phyloP scores from a whole-genome alignment of 371 early-diverging fungal species.

The Mortierella sp. region DNA sequence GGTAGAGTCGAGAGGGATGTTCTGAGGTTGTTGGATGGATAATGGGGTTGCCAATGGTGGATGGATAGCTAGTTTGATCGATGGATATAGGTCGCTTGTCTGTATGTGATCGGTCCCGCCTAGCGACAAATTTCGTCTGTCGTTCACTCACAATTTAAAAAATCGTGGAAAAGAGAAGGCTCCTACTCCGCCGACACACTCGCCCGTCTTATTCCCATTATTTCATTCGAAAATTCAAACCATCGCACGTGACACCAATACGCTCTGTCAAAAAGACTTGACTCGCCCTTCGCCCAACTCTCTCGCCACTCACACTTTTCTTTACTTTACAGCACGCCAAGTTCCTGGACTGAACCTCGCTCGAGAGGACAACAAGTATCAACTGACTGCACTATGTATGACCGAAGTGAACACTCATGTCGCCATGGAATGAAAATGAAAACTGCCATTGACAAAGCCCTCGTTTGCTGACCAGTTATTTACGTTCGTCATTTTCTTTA shows the following conservation, averaged over 20 bases:
- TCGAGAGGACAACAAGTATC: neutral
- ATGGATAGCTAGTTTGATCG: constrained; percentile 12
- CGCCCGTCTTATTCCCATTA: neutral
- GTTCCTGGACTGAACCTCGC: neutral
- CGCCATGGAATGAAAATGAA: neutral
- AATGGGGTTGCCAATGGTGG: neutral
- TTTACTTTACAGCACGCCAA: neutral
- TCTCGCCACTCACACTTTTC: neutral
- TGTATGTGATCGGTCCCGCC: constrained; percentile 5
- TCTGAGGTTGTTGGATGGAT: constrained; percentile 14
- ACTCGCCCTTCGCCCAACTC: neutral
- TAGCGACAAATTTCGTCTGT: neutral
- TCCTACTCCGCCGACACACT: constrained; percentile 2
- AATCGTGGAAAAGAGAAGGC: constrained; percentile 56
- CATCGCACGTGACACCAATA: neutral
- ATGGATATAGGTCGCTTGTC: constrained; percentile 19
- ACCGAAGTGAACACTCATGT: neutral
- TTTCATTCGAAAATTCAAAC: neutral
- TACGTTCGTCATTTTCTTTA: neutral
- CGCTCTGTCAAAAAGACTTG: too few species aligned
- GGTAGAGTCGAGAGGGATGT: neutral
- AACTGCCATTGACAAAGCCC: neutral
- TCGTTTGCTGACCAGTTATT: neutral
- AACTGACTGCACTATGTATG: neutral
- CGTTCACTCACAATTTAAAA: constrained; percentile 54